Conservation (phyloP, 2,329 filamentous ascomycete genomes). For the Knufia fluminis region DNA sequence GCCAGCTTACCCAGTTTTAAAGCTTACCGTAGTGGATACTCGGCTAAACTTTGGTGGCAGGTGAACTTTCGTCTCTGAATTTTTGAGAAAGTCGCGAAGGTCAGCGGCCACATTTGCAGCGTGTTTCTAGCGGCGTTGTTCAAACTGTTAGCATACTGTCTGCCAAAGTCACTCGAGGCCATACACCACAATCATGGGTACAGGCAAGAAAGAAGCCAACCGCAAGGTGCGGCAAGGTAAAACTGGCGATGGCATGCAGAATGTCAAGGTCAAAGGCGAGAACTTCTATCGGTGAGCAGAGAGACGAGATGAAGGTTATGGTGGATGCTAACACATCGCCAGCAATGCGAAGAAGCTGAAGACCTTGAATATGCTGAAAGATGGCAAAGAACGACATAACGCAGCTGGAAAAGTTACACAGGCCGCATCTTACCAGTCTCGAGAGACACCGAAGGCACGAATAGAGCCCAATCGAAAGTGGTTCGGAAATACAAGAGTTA, state of each 20-base stretch:
- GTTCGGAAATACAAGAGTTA: conserved; percentile 90
- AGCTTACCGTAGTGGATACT: too few species aligned
- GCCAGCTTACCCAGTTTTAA: too few species aligned
- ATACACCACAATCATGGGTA: conserved; percentile 79
- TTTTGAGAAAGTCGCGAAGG: too few species aligned
- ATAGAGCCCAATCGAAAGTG: conserved; percentile 96
- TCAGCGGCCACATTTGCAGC: too few species aligned
- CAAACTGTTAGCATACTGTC: too few species aligned
- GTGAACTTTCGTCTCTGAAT: too few species aligned
- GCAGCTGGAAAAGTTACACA: conserved; percentile 74
- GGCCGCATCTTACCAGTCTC: conserved; percentile 73
- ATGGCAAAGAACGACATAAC: conserved; percentile 74
- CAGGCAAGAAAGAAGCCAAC: conserved; percentile 80
- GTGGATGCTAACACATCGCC: conserved; percentile 11
- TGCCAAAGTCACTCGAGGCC: too few species aligned
- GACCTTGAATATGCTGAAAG: conserved; percentile 80
- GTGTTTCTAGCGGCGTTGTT: too few species aligned
- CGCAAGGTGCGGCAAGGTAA: conserved; percentile 80
- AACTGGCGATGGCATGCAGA: conserved; percentile 74
- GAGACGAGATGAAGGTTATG: neutral
- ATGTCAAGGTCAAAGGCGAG: conserved; percentile 90
- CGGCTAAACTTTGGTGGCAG: too few species aligned
- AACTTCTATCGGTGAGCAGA: conserved; percentile 78
- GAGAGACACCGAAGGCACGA: conserved; percentile 69
- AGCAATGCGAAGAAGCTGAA: conserved; percentile 77